Conservation (phyloP, 2,329 filamentous ascomycete genomes). For the Penicillium sp. region DNA sequence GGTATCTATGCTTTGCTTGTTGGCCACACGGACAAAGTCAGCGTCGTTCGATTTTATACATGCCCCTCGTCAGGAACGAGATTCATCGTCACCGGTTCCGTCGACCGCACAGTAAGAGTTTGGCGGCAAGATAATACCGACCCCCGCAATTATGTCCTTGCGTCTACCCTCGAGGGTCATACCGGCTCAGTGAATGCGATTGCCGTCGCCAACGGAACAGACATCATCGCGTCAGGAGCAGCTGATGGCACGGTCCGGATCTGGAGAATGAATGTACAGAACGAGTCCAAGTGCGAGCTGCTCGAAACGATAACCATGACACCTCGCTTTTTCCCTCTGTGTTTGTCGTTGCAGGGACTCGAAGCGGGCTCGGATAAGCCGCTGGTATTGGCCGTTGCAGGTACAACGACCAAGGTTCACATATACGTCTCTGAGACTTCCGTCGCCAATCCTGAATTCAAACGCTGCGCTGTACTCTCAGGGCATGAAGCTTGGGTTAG, state of each 20-base stretch:
- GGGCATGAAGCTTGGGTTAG: conserved; percentile 96
- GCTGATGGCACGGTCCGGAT: conserved; percentile 60
- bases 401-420: conserved; percentile 78
- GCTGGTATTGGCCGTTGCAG: conserved; percentile 74
- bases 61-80: conserved; percentile 46
- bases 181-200: conserved; percentile 68
- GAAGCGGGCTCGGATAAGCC: conserved; percentile 47
- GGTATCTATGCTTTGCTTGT: conserved; percentile 66
- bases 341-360: conserved; percentile 65
- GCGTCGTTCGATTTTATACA: conserved; percentile 74
- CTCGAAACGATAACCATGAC: conserved; percentile 67
- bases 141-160: conserved; percentile 38
- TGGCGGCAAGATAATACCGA: conserved; percentile 44
- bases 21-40: conserved; percentile 76
- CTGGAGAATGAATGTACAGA: conserved; percentile 59
- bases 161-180: conserved; percentile 60
- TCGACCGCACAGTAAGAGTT: conserved; percentile 71
- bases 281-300: conserved; percentile 45
- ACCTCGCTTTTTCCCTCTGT: conserved; percentile 77
- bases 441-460: conserved; percentile 52
- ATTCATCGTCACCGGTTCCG: conserved; percentile 72
- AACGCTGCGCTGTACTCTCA: conserved; percentile 68
- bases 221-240: conserved; percentile 57
- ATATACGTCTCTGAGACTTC: conserved; percentile 61
- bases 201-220: conserved; percentile 43